phyloP scores from a whole-genome alignment of 140 eudicot species.

The Bidens hawaiensis region DNA sequence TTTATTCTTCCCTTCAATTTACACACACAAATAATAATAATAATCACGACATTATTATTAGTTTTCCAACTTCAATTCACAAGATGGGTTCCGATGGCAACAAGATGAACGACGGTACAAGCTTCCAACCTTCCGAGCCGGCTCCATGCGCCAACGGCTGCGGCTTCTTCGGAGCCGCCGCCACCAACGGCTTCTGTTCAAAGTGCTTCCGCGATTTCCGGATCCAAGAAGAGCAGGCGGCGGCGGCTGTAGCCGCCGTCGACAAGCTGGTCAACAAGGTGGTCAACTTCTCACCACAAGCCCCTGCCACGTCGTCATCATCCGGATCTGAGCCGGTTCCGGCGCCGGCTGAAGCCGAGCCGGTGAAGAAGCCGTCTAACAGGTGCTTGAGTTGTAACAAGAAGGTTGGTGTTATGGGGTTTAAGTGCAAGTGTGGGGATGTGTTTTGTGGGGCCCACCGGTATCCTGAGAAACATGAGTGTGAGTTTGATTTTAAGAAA shows the following conservation, averaged over 20 bases:
- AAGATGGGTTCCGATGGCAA: slow-evolving; percentile 51
- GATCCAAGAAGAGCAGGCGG: slow-evolving; percentile 46
- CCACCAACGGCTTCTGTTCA: slow-evolving; percentile 71
- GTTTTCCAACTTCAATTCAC: background rate
- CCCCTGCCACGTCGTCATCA: background rate
- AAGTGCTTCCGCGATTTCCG: slow-evolving; percentile 59
- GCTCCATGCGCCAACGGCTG: slow-evolving; percentile 65
- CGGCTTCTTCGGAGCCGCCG: slow-evolving; percentile 76
- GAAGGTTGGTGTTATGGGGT: slow-evolving; percentile 66
- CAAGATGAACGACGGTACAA: slow-evolving; percentile 56
- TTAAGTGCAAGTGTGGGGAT: slow-evolving; percentile 64
- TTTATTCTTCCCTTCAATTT: background rate
- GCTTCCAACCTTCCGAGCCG: slow-evolving; percentile 58
- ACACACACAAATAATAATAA: background rate
- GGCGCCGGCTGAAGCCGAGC: background rate
- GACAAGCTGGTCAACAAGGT: slow-evolving; percentile 35
- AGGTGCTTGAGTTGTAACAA: slow-evolving; percentile 59
- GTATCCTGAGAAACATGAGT: slow-evolving; percentile 76
- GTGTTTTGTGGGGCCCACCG: slow-evolving; percentile 72
- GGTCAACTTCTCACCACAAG: slow-evolving; percentile 5
- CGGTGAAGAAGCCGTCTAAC: slow-evolving; percentile 28
- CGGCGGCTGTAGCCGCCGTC: slow-evolving; percentile 52
- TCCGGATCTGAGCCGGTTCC: slow-evolving; percentile 16
- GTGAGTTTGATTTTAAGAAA: slow-evolving; percentile 56
- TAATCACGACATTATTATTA: background rate